phyloP scores from a whole-genome alignment of 2,329 filamentous ascomycete genomes.

The Chalara sp. region DNA sequence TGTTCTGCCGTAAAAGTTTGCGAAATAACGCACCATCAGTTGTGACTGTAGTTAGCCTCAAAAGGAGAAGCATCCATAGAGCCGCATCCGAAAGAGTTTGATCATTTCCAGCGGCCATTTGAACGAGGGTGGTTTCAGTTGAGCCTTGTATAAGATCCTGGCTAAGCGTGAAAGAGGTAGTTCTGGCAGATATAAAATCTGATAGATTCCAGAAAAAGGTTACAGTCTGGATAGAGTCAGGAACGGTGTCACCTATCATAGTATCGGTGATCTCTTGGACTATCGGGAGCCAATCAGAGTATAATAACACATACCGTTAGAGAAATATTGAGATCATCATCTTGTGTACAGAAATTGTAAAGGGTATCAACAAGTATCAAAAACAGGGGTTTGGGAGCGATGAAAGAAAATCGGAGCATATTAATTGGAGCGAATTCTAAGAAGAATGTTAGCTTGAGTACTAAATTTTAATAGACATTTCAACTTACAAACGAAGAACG shows the following conservation, averaged over 20 bases:
- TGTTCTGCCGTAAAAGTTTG: not conserved
- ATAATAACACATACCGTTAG: slow-evolving; percentile 64
- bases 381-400: slow-evolving; percentile 66
- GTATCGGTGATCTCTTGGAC: no score
- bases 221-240: slow-evolving; percentile 53
- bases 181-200: slow-evolving; percentile 67
- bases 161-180: slow-evolving; percentile 50
- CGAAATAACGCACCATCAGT: slow-evolving; percentile 45
- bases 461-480: not conserved
- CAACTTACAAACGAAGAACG: slow-evolving; percentile 68
- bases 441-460: not conserved
- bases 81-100: slow-evolving; percentile 59
- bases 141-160: slow-evolving; percentile 46
- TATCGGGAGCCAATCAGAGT: not conserved
- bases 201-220: slow-evolving; percentile 96
- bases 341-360: slow-evolving; percentile 81
- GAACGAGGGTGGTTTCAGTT: slow-evolving; percentile 49
- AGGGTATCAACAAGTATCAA: slow-evolving; percentile 78
- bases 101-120: slow-evolving; percentile 52
- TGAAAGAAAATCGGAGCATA: slow-evolving; percentile 88
- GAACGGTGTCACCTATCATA: not conserved
- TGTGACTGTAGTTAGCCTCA: slow-evolving; percentile 65
- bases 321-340: slow-evolving; percentile 90
- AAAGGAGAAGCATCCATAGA: slow-evolving; percentile 71
- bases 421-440: slow-evolving; percentile 73